Evolutionary conservation across 257 asterid genomes (phyloP).

Genomic region (Nicotiana attenuata): DNA sequence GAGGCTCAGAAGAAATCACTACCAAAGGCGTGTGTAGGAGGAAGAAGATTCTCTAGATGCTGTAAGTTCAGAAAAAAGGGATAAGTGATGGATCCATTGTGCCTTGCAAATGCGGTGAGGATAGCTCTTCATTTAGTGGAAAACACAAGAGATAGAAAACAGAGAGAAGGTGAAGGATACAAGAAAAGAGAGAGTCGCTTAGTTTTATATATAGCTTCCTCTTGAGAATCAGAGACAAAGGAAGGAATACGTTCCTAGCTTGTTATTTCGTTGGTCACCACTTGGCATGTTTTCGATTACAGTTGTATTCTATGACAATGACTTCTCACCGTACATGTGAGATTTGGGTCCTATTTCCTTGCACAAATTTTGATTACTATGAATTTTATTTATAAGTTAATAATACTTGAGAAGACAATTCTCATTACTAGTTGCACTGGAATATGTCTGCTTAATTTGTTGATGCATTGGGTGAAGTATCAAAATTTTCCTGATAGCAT

Average conservation of each 20-base stretch:
- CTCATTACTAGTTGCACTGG: neutral
- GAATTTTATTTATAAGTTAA: neutral
- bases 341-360: neutral
- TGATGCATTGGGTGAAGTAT: neutral
- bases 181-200: neutral
- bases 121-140: neutral
- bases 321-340: neutral
- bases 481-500: neutral
- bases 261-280: neutral
- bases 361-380: neutral
- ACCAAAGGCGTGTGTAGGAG: neutral
- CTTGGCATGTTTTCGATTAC: neutral
- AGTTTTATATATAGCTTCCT: too few relatives aligned
- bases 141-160: neutral
- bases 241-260: neutral
- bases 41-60: neutral
- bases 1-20: neutral
- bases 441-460: neutral
- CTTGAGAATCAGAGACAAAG: neutral
- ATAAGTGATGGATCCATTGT: neutral
- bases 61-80: neutral
- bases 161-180: neutral
- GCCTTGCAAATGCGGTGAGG: neutral
- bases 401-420: neutral
- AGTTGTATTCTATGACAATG: neutral